Evolutionary conservation across 108 stramenopile genomes (phyloP).

Genomic region (Chaetoceros muelleri): DNA sequence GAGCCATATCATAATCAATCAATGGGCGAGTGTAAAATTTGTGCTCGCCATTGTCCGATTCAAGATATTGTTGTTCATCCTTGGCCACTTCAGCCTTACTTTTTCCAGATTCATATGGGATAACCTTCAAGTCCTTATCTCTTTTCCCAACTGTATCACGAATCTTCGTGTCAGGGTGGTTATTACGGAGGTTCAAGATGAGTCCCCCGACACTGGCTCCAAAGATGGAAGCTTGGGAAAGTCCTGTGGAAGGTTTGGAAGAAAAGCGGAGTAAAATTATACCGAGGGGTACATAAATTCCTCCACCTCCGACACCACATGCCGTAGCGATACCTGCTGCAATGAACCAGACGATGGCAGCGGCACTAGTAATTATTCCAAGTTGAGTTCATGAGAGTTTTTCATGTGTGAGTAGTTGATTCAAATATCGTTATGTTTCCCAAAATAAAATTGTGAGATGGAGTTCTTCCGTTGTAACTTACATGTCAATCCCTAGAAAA

Average conservation of each 20-base stretch:
- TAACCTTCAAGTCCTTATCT: background rate
- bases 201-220: conserved; percentile 53
- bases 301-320: conserved; percentile 65
- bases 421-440: background rate
- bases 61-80: conserved; percentile 10
- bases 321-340: conserved; percentile 46
- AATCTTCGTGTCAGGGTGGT: conserved; percentile 32
- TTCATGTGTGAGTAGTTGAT: background rate
- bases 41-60: conserved; percentile 5
- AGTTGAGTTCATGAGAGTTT: background rate
- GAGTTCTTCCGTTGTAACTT: no score
- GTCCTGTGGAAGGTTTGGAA: conserved; percentile 42
- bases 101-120: conserved; percentile 14
- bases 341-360: conserved; percentile 49
- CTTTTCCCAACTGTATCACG: conserved; percentile 18
- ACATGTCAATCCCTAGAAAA: conserved; percentile 50
- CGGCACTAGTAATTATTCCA: conserved; percentile 11
- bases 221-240: conserved; percentile 57
- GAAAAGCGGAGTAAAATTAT: conserved; percentile 49
- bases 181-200: conserved; percentile 34
- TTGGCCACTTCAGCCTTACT: conserved; percentile 6
- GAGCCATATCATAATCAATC: conserved; percentile 32
- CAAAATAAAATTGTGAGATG: no score
- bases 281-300: conserved; percentile 61
- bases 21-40: conserved; percentile 32